phyloP scores from a whole-genome alignment of 352 stramenopile genomes.

The Phytophthora cactorum region DNA sequence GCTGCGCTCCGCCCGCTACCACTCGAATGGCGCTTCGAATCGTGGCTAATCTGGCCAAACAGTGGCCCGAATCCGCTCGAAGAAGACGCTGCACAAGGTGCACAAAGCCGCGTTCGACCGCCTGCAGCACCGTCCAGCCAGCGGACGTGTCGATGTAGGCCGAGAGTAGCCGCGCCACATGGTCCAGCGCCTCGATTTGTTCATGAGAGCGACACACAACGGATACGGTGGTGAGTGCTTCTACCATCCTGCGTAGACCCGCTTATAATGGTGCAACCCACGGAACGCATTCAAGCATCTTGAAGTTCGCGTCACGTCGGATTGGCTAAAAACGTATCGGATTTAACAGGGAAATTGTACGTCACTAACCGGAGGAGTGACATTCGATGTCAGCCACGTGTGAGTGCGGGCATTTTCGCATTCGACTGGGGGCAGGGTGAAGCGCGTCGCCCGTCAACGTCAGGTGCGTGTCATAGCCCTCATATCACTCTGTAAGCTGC shows the following conservation, averaged over 20 bases:
- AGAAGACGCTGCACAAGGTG: conserved; percentile 45
- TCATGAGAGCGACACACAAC: conserved; percentile 28
- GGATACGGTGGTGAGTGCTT: conserved; percentile 21
- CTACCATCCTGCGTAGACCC: conserved; percentile 7
- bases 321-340: conserved; percentile 13
- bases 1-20: conserved; percentile 43
- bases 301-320: conserved; percentile 8
- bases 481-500: not conserved
- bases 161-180: conserved; percentile 48
- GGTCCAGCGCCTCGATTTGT: conserved; percentile 36
- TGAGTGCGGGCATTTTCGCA: conserved; percentile 22
- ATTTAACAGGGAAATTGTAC: not conserved
- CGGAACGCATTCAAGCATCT: not conserved
- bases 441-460: conserved; percentile 10
- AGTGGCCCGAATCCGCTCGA: conserved; percentile 32
- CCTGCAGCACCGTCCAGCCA: conserved; percentile 49
- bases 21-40: conserved; percentile 32
- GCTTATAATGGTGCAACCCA: conserved; percentile 26
- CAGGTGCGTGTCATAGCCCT: conserved; percentile 7
- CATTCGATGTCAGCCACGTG: conserved; percentile 21
- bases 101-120: conserved; percentile 44
- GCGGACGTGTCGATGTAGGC: conserved; percentile 43
- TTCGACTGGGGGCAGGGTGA: conserved; percentile 14
- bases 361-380: conserved; percentile 11
- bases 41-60: conserved; percentile 9